These are phyloP conservation scores for Poa pratensis DNA, from an alignment of 176 grass and related monocot genomes.

Conservation along the genomic window DNA sequence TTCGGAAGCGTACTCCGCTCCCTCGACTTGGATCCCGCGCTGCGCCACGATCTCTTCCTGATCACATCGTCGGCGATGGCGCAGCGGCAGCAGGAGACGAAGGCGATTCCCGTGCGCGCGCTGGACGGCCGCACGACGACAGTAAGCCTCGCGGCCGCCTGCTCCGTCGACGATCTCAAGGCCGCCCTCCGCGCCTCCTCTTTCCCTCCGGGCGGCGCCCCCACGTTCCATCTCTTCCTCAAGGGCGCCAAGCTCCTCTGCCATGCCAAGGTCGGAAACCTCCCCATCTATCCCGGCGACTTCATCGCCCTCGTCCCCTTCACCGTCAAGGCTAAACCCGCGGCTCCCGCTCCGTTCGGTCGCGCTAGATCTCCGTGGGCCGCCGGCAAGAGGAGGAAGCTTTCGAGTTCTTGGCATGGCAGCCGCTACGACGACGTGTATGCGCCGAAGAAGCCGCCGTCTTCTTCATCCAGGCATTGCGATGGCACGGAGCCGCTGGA, in stretches of 20 bases:
- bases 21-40: not conserved
- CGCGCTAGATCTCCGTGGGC: not conserved
- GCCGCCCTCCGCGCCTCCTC: constrained; percentile 2
- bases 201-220: constrained; percentile 6
- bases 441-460: not conserved
- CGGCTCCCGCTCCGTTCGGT: not conserved
- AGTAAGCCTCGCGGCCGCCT: not conserved
- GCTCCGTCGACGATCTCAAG: constrained; percentile 13
- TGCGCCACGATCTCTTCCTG: not conserved
- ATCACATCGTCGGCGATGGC: constrained; percentile 21
- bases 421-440: not conserved
- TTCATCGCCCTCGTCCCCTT: not conserved
- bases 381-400: not conserved
- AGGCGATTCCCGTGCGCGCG: not conserved
- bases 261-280: not conserved
- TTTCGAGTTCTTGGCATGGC: not conserved
- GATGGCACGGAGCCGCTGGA: constrained; percentile 1
- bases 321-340: not conserved
- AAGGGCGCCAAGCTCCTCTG: constrained; percentile 15
- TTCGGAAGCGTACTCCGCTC: not conserved
- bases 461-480: not conserved
- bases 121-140: not conserved
- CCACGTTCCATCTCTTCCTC: constrained; percentile 23
- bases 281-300: not conserved
- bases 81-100: not conserved